Evolutionary conservation across 179 eudicot genomes (phyloP).

Genomic region (Silene vulgaris): DNA sequence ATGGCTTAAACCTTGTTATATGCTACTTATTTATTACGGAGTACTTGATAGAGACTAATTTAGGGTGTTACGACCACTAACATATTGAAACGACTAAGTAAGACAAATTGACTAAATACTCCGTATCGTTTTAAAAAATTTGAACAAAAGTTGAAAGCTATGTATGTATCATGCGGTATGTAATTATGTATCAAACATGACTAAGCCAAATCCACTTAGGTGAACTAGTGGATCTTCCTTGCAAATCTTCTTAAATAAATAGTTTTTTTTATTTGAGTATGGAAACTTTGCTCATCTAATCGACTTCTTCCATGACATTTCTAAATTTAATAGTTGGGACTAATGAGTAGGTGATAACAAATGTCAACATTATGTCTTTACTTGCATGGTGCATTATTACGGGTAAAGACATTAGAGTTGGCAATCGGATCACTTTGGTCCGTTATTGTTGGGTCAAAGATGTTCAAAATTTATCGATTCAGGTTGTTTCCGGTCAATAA

Average conservation of each 20-base stretch:
- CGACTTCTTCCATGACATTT: background rate
- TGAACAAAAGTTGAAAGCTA: background rate
- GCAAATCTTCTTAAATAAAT: background rate
- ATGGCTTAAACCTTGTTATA: no score
- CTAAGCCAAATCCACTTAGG: background rate
- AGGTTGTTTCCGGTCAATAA: no score
- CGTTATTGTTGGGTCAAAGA: no score
- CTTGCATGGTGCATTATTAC: no score
- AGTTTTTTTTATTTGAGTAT: background rate
- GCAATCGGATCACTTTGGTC: no score
- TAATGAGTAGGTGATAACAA: background rate
- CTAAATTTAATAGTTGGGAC: background rate
- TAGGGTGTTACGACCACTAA: background rate
- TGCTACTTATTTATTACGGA: no score
- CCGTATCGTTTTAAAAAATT: background rate
- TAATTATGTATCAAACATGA: background rate
- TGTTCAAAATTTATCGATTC: no score
- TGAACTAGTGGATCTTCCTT: background rate
- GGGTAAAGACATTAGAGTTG: no score
- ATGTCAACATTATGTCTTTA: background rate
- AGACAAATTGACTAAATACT: background rate
- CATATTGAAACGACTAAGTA: background rate
- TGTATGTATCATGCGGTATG: background rate
- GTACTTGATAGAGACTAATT: background rate
- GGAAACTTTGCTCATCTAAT: background rate